These are phyloP conservation scores for Jacaranda mimosifolia DNA, from an alignment of 257 asterid species.

Conservation along the genomic window DNA sequence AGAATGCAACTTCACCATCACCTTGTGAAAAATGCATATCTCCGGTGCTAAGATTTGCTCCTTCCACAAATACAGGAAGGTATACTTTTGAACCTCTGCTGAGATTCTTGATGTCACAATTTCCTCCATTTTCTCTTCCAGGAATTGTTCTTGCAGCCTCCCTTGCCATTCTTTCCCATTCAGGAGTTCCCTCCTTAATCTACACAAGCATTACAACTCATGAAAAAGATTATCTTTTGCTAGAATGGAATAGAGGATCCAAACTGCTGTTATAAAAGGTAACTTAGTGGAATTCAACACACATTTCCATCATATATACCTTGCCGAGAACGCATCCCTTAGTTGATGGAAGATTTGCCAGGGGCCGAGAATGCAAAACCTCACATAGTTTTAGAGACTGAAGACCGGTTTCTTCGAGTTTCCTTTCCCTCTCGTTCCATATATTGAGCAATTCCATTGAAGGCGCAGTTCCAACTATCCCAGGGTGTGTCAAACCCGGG, in stretches of 20 bases:
- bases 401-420: conserved; percentile 76
- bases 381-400: conserved; percentile 73
- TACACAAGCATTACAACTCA: conserved; percentile 40
- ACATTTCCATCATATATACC: conserved; percentile 47
- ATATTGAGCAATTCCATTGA: conserved; percentile 78
- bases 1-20: conserved; percentile 93
- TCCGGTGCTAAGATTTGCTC: conserved; percentile 96
- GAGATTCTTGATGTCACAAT: conserved; percentile 92
- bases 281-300: background rate
- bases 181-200: conserved; percentile 80
- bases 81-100: conserved; percentile 93
- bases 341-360: conserved; percentile 84
- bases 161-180: conserved; percentile 84
- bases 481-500: conserved; percentile 95
- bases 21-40: conserved; percentile 99
- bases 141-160: conserved; percentile 97
- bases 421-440: conserved; percentile 87
- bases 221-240: background rate
- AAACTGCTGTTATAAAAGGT: no score
- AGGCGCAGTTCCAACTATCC: conserved; percentile 95
- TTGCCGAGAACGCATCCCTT: conserved; percentile 92
- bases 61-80: conserved; percentile 96
- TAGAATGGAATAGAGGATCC: no score
- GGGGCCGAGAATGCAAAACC: conserved; percentile 87
- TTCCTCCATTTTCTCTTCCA: conserved; percentile 97